Evolutionary conservation across 2,329 filamentous ascomycete species (phyloP), one percentile per base, ranked within the genome.

Genomic region (Fusarium oxysporum): DNA sequence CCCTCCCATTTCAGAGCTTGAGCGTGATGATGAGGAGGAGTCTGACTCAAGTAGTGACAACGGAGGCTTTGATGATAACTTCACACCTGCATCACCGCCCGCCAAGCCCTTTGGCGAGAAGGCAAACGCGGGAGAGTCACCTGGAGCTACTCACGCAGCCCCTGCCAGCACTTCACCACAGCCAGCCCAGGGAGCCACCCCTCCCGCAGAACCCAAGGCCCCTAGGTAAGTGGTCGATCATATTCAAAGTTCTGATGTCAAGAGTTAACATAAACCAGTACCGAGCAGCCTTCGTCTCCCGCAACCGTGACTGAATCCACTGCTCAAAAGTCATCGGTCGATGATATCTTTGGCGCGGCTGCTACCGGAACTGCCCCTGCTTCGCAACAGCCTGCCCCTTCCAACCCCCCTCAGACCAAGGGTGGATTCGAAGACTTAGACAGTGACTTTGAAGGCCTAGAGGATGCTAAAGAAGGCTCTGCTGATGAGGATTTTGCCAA

Each of bases 61-160:
- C 54, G 94, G 93, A 45, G 94, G 95, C 0, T 98, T 98, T 79
- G 96, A 97, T 55, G 96, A 99, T 79, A 92, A 98, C 81, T 98
- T 98, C 80, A 92, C 93, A 1, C 90, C 93, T 19, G 88, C 89
- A 4, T 88, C 87, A 8, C 85, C 86, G 30, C 79, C 81, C 32
- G 75, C 80, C 35, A 86, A 84, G 73, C 37, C 65, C 23, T 68
- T 60, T 9, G 68, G 63, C 19, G 70, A 69, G 21, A 72, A 71
- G 35, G 74, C 77, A 58, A 56, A 65, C 33, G 61, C 41, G n/a
- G 72, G 65, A 72, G 69, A 59, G 55, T 56, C 68, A n/a, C 51
- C 71, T 19, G 65, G 59, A 19, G 32, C 41, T 21, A 47, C 58
- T 35, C 65, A 65, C 40, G 48, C 53, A 53, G 61, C 47, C 40